A percentile compares a stretch with the other conserved stretches of the same genome.
Evolutionary conservation across 164 flowering plant genomes (phyloP).

Genomic region (Euptelea pleiosperma): DNA sequence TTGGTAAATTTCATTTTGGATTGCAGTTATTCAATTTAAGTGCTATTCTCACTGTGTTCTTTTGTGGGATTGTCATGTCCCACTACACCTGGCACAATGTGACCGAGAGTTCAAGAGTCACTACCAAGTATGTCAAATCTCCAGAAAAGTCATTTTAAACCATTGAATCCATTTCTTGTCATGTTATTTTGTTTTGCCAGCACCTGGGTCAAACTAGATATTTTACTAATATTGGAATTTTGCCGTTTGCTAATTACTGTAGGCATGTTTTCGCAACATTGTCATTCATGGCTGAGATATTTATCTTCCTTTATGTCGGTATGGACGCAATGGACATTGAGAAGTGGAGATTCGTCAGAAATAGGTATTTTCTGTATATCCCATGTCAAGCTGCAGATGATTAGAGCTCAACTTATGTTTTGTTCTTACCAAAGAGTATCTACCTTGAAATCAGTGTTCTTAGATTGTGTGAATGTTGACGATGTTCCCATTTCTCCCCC

Average conservation of each 20-base stretch:
- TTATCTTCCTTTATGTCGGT: constrained; percentile 84
- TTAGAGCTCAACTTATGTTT: neutral
- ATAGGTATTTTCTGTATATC: constrained; percentile 6
- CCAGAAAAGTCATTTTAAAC: neutral
- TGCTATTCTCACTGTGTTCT: constrained; percentile 50
- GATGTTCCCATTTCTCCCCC: neutral
- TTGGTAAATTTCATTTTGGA: constrained; percentile 17
- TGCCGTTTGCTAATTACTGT: constrained; percentile 8
- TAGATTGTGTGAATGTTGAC: neutral
- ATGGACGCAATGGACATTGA: constrained; percentile 95
- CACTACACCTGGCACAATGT: constrained; percentile 65
- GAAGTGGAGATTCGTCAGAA: constrained; percentile 49
- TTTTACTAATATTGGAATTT: constrained; percentile 1
- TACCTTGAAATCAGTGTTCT: neutral
- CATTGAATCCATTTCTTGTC: neutral
- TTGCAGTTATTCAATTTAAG: constrained; percentile 76
- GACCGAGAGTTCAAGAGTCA: constrained; percentile 48
- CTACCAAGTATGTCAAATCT: constrained; percentile 32
- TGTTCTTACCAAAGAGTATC: neutral
- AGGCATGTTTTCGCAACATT: constrained; percentile 91
- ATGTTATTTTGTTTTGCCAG: neutral
- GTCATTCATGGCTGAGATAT: constrained; percentile 78
- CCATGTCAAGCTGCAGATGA: neutral
- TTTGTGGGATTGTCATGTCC: constrained; percentile 62
- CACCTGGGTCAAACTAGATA: neutral